phyloP scores from a whole-genome alignment of 257 asterid species.

The Nicotiana knightiana region DNA sequence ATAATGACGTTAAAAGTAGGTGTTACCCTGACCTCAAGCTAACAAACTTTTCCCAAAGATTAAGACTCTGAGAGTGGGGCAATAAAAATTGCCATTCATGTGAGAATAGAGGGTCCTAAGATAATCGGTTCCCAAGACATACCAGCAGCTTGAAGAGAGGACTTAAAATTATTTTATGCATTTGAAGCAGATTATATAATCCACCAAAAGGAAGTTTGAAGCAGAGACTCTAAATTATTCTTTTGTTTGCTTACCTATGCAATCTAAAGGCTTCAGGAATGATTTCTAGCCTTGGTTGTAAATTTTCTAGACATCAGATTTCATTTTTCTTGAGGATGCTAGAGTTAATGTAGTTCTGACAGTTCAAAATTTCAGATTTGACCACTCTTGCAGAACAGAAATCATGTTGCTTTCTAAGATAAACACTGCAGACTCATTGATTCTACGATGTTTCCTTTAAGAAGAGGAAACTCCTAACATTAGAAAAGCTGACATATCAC shows the following conservation, averaged over 20 bases:
- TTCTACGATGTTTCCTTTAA: neutral
- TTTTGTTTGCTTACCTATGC: neutral
- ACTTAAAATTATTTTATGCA: neutral
- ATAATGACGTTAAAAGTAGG: neutral
- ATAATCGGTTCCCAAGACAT: neutral
- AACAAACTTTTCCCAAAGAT: neutral
- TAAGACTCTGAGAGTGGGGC: neutral
- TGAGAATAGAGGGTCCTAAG: neutral
- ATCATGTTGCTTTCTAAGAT: too few relatives aligned
- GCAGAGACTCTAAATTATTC: neutral
- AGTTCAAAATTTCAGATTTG: neutral
- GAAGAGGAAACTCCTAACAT: neutral
- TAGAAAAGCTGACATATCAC: neutral
- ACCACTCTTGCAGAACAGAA: too few relatives aligned
- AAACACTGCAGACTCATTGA: too few relatives aligned
- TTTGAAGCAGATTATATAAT: conserved; percentile 1
- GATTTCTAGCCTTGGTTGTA: neutral
- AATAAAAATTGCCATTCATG: neutral
- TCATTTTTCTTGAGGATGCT: neutral
- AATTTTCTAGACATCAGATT: neutral
- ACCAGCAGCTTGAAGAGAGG: neutral
- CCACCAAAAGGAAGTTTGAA: neutral
- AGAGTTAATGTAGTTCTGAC: neutral
- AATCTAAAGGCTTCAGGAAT: neutral
- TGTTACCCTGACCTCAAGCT: neutral